phyloP scores from a whole-genome alignment of 116 monocot species.

The Cymodocea nodosa region DNA sequence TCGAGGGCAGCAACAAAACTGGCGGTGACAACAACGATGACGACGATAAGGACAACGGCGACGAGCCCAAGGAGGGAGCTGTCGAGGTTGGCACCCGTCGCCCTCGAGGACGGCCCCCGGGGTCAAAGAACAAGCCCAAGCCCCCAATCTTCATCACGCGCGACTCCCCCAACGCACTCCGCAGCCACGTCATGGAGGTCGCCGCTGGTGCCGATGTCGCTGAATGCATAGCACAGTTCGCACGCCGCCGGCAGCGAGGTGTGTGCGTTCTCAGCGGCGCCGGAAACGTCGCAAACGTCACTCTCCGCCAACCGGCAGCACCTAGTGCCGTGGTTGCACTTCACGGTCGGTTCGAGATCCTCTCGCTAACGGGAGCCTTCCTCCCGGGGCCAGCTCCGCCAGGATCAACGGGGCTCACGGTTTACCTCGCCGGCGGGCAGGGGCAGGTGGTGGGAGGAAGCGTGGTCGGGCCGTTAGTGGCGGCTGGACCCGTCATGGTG shows the following conservation, averaged over 20 bases:
- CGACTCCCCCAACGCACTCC: constrained; percentile 63
- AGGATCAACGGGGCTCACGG: constrained; percentile 43
- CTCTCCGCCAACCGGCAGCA: constrained; percentile 37
- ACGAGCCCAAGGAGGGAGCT: constrained; percentile 43
- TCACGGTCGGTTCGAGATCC: constrained; percentile 52
- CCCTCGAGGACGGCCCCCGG: constrained; percentile 15
- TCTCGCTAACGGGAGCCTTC: constrained; percentile 48
- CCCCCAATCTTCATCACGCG: constrained; percentile 56
- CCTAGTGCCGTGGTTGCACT: constrained; percentile 35
- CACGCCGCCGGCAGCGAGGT: constrained; percentile 49
- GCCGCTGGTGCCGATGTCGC: constrained; percentile 45
- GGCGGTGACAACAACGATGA: constrained; percentile 6
- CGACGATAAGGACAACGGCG: constrained; percentile 16
- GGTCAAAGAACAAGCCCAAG: constrained; percentile 11
- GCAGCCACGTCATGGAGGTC: constrained; percentile 69
- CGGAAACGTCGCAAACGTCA: constrained; percentile 47
- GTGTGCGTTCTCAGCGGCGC: constrained; percentile 46
- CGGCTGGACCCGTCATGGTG: constrained; percentile 49
- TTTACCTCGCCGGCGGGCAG: constrained; percentile 32
- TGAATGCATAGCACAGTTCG: constrained; percentile 44
- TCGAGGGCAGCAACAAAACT: background rate
- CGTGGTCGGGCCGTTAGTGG: constrained; percentile 39
- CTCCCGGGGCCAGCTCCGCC: constrained; percentile 35
- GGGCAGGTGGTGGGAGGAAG: constrained; percentile 10
- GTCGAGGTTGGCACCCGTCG: constrained; percentile 32